phyloP scores from a whole-genome alignment of 352 stramenopile genomes.

The Globisporangium emineosum region DNA sequence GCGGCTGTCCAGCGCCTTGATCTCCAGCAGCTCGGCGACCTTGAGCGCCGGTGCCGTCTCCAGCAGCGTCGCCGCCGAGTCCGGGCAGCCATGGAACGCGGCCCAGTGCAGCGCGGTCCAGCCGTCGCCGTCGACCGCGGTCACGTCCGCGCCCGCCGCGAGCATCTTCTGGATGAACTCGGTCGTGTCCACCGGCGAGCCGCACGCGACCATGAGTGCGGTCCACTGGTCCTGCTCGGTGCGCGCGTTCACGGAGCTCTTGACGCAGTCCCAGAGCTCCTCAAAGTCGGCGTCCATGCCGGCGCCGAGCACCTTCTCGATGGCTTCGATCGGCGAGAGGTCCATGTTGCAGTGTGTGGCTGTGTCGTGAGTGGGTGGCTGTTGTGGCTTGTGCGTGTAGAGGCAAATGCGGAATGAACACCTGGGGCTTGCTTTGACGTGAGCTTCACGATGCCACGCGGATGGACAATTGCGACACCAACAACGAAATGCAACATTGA shows the following conservation, averaged over 20 bases:
- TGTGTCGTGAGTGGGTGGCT: constrained; percentile 3
- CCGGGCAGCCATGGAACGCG: constrained; percentile 74
- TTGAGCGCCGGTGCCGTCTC: constrained; percentile 33
- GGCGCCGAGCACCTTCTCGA: constrained; percentile 60
- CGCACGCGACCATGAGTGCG: constrained; percentile 80
- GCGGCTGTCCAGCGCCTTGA: constrained; percentile 60
- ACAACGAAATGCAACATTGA: constrained; percentile 4
- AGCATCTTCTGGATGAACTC: constrained; percentile 74
- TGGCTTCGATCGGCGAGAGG: constrained; percentile 52
- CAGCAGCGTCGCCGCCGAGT: constrained; percentile 63
- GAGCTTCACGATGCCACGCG: neutral
- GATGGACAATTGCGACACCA: constrained; percentile 2
- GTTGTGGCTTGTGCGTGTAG: neutral
- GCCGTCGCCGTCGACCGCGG: constrained; percentile 68
- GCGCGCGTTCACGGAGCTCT: constrained; percentile 62
- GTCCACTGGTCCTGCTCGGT: constrained; percentile 78
- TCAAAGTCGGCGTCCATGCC: constrained; percentile 79
- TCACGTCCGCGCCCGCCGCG: constrained; percentile 49
- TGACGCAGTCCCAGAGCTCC: constrained; percentile 55
- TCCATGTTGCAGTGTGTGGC: constrained; percentile 7
- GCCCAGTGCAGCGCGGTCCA: constrained; percentile 85
- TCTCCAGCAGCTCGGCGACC: constrained; percentile 38
- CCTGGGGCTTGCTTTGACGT: neutral
- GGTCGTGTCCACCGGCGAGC: constrained; percentile 74
- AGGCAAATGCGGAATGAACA: constrained; percentile 11